Base-by-base conservation (phyloP, 1,139 yeast species). In the Suhomyces choctaworum region DNA sequence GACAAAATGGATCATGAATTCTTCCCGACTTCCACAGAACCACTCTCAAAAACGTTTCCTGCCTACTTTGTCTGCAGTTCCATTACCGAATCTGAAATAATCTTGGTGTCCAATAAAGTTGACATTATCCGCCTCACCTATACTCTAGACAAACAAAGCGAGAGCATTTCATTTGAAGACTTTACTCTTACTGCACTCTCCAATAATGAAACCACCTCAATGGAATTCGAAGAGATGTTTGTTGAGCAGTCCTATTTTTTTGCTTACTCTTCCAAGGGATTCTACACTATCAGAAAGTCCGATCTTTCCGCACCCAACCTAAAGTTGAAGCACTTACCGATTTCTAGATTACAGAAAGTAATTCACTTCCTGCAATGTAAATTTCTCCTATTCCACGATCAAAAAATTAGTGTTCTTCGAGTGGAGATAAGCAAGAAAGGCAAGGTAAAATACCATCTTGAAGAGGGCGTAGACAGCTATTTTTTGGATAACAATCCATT, bases 381-480 rank as follows among this genome's bases (percentile, higher is more conserved):
- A 13, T 19, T 37, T 4, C 31, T 37, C 11, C 17, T 33, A 2
- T 22, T 37, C 3, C 25, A 37, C 23, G 24, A 31, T 14, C 37
- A 27, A 16, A 33, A 37, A 8, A 28, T 37, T 9, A 29, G 29
- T 8, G 27, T 29, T n/a, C 26, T 33, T 10, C 7, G 12, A 4
- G 13, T 29, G 5, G 27, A 25, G 8, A 16, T 12, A 4, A 20
- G 17, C 11, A 16, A 5, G 3, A 27, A 27, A 7, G 37, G 34
- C 10, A 22, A 25, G 15, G 30, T 36, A 4, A 9, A 4, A 6
- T 31, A 26, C 19, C 21, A 15, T 7, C 12, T 37, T 9, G 29
- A 34, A 14, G 43, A 53, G 27, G 44, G 54, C 9, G 43, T 69
- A 23, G 70, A 67, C 4, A 48, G 46, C 9, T 39, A 36, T 24